Evolutionary conservation across 495 filamentous ascomycete genomes (phyloP).

Genomic region (Cryomyces minteri): DNA sequence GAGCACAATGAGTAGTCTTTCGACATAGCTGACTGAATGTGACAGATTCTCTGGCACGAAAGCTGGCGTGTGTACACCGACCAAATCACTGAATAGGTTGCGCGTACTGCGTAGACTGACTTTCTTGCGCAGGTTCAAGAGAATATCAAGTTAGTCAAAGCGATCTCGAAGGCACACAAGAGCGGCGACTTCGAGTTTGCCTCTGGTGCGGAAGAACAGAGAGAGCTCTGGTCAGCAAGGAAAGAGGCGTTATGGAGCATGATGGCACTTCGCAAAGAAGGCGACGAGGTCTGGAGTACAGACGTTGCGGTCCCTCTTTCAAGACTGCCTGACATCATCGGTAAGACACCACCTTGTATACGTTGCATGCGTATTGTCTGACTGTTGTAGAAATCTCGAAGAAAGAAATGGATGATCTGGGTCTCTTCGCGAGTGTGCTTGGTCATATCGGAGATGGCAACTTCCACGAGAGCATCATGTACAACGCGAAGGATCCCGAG

Average conservation of each 20-base stretch:
- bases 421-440: slow-evolving; percentile 69
- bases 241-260: slow-evolving; percentile 74
- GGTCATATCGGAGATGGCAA: slow-evolving; percentile 78
- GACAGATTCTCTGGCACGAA: slow-evolving; percentile 49
- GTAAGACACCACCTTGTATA: slow-evolving; percentile 12
- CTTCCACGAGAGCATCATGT: slow-evolving; percentile 82
- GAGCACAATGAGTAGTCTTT: neutral
- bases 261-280: slow-evolving; percentile 42
- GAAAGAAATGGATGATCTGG: slow-evolving; percentile 70
- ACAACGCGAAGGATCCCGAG: slow-evolving; percentile 43
- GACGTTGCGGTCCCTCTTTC: slow-evolving; percentile 85
- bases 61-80: slow-evolving; percentile 28
- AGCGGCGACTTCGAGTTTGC: slow-evolving; percentile 60
- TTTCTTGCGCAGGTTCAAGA: slow-evolving; percentile 23
- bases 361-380: neutral
- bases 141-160: slow-evolving; percentile 44
- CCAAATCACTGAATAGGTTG: too few relatives aligned
- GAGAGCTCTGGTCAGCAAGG: slow-evolving; percentile 54
- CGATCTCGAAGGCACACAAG: slow-evolving; percentile 41
- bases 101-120: neutral
- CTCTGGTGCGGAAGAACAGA: slow-evolving; percentile 43
- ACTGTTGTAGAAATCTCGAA: slow-evolving; percentile 53
- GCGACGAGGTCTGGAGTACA: slow-evolving; percentile 51
- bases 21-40: too few relatives aligned
- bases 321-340: slow-evolving; percentile 71